These are phyloP conservation scores for Xylaria nigripes DNA, from an alignment of 495 filamentous ascomycete genomes.

Conservation along the genomic window DNA sequence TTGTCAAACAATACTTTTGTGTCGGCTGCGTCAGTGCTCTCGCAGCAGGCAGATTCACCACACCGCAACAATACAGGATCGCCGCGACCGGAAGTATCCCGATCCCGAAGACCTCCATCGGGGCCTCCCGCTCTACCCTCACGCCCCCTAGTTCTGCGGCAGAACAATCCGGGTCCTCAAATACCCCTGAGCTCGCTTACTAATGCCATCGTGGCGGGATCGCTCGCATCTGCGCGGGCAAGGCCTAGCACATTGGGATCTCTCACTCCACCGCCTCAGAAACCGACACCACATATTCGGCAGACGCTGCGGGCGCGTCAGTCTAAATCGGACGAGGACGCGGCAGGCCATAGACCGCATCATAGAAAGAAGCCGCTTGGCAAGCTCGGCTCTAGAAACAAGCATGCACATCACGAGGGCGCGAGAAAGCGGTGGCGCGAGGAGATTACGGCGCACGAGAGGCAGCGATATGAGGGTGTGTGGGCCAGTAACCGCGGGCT, in stretches of 20 bases:
- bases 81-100: conserved; percentile 5
- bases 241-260: conserved; percentile 21
- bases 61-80: conserved; percentile 11
- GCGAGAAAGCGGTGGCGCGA: conserved; percentile 77
- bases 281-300: conserved; percentile 43
- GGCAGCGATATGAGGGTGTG: conserved; percentile 90
- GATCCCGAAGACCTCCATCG: conserved; percentile 6
- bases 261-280: conserved; percentile 23
- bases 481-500: conserved; percentile 90
- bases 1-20: conserved; percentile 39
- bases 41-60: conserved; percentile 24
- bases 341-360: conserved; percentile 37
- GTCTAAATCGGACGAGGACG: conserved; percentile 49
- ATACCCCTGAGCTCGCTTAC: conserved; percentile 38
- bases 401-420: conserved; percentile 83
- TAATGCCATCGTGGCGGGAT: conserved; percentile 80
- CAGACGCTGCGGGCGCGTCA: conserved; percentile 64
- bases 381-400: conserved; percentile 32
- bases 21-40: conserved; percentile 37
- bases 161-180: conserved; percentile 13
- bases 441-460: conserved; percentile 64
- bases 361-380: conserved; percentile 32
- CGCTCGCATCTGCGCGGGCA: conserved; percentile 60
- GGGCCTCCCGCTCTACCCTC: conserved; percentile 6
- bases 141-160: conserved; percentile 7